Percentiles rank a stretch among this genome's conserved stretches.
Conservation (phyloP, 202 grass and related monocot genomes). For the Hordeum pubiflorum region DNA sequence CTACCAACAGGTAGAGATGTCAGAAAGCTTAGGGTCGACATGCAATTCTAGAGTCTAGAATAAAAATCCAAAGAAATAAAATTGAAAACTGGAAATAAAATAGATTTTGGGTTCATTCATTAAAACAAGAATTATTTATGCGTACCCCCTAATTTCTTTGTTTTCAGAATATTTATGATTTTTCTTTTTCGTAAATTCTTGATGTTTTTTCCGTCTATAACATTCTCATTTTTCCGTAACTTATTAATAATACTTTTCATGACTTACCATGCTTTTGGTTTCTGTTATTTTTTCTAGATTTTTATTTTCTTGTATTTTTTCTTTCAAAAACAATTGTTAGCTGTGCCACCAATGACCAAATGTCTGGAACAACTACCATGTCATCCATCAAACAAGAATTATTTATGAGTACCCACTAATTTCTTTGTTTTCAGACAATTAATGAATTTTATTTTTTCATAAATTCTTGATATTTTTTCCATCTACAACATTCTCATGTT, state of each 20-base stretch:
- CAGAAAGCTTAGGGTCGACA: not conserved
- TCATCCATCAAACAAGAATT: not conserved
- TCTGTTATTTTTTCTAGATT: not conserved
- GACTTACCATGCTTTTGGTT: not conserved
- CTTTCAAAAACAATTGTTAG: not conserved
- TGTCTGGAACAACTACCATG: not conserved
- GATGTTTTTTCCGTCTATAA: not conserved
- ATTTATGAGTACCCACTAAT: not conserved
- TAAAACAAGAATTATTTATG: not conserved
- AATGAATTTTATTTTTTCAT: not conserved
- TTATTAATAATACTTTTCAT: not conserved
- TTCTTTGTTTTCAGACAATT: not conserved
- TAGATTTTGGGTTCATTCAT: not conserved
- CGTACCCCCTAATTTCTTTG: not conserved
- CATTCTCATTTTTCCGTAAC: not conserved
- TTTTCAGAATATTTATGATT: not conserved
- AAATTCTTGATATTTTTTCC: not conserved
- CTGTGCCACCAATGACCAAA: not conserved
- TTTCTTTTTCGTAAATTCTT: not conserved
- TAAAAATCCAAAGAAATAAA: not conserved
- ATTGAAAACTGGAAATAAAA: not conserved
- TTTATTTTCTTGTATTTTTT: not conserved
- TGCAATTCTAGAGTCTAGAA: not conserved
- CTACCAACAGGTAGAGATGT: not conserved
- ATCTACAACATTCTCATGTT: not conserved